Evolutionary conservation across 208 protist genomes (phyloP), one percentile per base, ranked within the genome.

Genomic region (Balamuthia mandrillaris): DNA sequence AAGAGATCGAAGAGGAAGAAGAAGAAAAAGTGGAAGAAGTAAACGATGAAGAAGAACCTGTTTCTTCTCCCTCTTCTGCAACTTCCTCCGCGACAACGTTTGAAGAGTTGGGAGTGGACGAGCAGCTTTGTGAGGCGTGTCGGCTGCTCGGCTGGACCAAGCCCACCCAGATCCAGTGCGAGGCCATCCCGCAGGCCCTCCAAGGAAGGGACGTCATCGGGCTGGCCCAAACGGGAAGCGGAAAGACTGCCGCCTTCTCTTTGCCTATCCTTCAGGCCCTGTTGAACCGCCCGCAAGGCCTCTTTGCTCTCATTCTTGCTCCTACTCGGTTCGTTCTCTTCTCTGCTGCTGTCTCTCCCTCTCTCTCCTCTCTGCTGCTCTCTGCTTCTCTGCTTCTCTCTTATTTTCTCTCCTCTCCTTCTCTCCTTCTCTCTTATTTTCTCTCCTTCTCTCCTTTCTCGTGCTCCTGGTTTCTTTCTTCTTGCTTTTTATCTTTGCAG

Each of bases 171-270:
- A 99, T 99, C 84, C 98, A 99, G 89, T 89, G 90, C 31, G 90
- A 97, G 60, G 90, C 95, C 29, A 98, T 99, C 56, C 97, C 97
- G 37, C 88, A 95, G 18, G 94, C 96, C 0, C 77, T 97, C 0
- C 89, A 96, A 86, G 82, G 91, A 29, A 82, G 86, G 65, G 94
- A 96, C 87, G 90, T 97, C n/a, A 98, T 99, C 81, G 98, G 97
- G 45, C 91, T 99, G 27, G 98, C 98, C 27, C 96, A 99, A 89
- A 99, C 98, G 18, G 98, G 98, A 33, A 98, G 95, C 56, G 98
- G 98, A 72, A 99, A 99, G 89, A 99, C 98, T 2, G 97, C 95
- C 33, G 96, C 98, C 1, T 99, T 99, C 87, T 96, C 96, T 12
- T 92, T 99, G 52, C 98, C 98, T 7, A 95, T 99, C n/a, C 93